Percentiles rank a stretch among this genome's conserved stretches.
phyloP scores from a whole-genome alignment of 495 filamentous ascomycete genomes.

The Tuber borchii region DNA sequence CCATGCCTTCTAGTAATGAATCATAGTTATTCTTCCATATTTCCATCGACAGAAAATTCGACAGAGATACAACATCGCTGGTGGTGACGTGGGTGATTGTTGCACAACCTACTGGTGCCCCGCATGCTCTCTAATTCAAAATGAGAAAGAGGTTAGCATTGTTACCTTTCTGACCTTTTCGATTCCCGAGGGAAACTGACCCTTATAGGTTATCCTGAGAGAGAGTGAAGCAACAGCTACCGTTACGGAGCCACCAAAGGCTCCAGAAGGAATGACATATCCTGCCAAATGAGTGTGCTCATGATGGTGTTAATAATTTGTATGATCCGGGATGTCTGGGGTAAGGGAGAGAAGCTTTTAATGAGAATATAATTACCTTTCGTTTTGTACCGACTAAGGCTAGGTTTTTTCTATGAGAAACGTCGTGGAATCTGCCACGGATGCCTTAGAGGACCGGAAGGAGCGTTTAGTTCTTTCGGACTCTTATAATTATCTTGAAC shows the following conservation, averaged over 20 bases:
- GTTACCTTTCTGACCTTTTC: not conserved
- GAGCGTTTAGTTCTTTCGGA: not conserved
- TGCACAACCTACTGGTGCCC: not conserved
- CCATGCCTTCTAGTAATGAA: not conserved
- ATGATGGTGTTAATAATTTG: not conserved
- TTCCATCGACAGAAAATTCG: not conserved
- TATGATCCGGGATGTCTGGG: not conserved
- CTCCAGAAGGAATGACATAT: not conserved
- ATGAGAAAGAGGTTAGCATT: not conserved
- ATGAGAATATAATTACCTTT: slow-evolving; percentile 7
- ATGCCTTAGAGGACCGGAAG: not conserved
- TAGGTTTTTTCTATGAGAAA: too few species aligned
- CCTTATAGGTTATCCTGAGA: not conserved
- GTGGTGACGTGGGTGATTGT: not conserved
- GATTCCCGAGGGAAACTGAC: not conserved
- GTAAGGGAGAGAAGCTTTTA: not conserved
- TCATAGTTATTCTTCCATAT: not conserved
- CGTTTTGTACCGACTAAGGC: too few species aligned
- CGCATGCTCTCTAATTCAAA: not conserved
- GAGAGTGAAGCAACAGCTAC: not conserved
- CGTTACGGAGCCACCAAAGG: not conserved
- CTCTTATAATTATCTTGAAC: not conserved
- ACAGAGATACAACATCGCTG: not conserved
- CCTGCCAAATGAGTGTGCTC: not conserved
- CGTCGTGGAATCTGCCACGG: not conserved